Conservation (phyloP, 768 basidiomycete species). For the Leccinum obscurum region DNA sequence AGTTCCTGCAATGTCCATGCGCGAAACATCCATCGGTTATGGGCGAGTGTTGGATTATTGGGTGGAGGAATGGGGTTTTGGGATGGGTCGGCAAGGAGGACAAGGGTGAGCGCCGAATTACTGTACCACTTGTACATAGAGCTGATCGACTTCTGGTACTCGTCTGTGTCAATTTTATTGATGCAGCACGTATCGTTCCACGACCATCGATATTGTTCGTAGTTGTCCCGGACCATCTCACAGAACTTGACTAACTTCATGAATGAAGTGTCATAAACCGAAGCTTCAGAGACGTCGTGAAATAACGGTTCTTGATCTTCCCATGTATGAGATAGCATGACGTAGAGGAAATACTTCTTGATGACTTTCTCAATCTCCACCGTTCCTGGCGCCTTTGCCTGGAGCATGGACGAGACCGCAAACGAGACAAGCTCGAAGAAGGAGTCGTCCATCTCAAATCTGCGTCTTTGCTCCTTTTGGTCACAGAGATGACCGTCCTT, state of each 20-base stretch:
- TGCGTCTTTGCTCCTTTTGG: background rate
- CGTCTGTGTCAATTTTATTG: background rate
- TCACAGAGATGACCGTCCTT: conserved; percentile 1
- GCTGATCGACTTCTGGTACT: conserved; percentile 1
- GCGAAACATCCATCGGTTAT: conserved; percentile 18
- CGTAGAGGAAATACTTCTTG: background rate
- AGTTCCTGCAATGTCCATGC: conserved; percentile 18
- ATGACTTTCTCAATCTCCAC: background rate
- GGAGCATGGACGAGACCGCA: background rate
- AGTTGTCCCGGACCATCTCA: conserved; percentile 4
- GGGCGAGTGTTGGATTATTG: background rate
- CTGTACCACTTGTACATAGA: too few species aligned
- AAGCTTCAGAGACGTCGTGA: background rate
- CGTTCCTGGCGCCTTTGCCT: background rate
- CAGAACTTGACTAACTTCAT: conserved; percentile 15
- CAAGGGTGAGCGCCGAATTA: conserved; percentile 10
- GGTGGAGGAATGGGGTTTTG: background rate
- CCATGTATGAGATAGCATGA: background rate
- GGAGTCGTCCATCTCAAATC: background rate
- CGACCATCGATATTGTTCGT: conserved; percentile 4
- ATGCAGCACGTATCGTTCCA: conserved; percentile 18
- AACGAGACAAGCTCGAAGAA: background rate
- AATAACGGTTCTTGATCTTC: background rate
- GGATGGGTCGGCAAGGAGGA: conserved; percentile 10
- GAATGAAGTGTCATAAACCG: background rate